Percentiles rank a stretch among this genome's conserved stretches.
These are phyloP conservation scores for Asterochloris sp. DNA, from an alignment of 139 green algal species.

Conservation along the genomic window DNA sequence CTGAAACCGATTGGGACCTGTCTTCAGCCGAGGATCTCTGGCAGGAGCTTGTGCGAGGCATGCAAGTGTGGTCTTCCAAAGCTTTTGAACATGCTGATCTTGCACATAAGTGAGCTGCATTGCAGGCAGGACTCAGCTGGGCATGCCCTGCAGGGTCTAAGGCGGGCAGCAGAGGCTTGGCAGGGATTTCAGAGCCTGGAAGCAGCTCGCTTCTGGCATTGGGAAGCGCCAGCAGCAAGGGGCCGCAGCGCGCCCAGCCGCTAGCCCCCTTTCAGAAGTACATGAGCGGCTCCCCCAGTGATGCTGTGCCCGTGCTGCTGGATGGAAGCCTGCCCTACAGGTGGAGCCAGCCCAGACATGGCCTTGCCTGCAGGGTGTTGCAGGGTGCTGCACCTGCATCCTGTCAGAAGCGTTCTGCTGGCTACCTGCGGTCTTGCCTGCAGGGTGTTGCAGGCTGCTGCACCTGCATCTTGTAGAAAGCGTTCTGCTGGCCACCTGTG, in stretches of 20 bases:
- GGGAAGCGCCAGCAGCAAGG: constrained; percentile 21
- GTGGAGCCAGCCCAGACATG: not conserved
- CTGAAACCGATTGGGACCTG: not conserved
- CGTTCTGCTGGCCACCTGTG: too few relatives aligned
- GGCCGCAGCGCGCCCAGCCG: constrained; percentile 52
- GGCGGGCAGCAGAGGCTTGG: not conserved
- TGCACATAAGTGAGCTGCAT: too few relatives aligned
- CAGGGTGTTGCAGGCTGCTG: not conserved
- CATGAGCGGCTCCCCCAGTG: constrained; percentile 39
- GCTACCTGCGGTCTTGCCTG: too few relatives aligned
- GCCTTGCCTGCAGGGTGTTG: not conserved
- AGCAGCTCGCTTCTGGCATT: not conserved
- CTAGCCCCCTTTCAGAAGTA: constrained; percentile 67
- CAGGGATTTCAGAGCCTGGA: not conserved
- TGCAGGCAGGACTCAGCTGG: too few relatives aligned
- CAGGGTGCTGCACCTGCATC: not conserved
- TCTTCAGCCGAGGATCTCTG: too few relatives aligned
- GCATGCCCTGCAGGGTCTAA: too few relatives aligned
- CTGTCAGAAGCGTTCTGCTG: too few relatives aligned
- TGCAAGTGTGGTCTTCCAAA: too few relatives aligned
- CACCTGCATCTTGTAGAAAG: not conserved
- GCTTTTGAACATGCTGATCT: too few relatives aligned
- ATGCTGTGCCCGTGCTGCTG: constrained; percentile 49
- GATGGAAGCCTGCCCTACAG: constrained; percentile 36
- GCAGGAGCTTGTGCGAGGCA: too few relatives aligned